Percentiles rank a stretch among this genome's conserved stretches.
Evolutionary conservation across 2,329 filamentous ascomycete species (phyloP).

Genomic region (Zelopaecilomyces penicillatus): DNA sequence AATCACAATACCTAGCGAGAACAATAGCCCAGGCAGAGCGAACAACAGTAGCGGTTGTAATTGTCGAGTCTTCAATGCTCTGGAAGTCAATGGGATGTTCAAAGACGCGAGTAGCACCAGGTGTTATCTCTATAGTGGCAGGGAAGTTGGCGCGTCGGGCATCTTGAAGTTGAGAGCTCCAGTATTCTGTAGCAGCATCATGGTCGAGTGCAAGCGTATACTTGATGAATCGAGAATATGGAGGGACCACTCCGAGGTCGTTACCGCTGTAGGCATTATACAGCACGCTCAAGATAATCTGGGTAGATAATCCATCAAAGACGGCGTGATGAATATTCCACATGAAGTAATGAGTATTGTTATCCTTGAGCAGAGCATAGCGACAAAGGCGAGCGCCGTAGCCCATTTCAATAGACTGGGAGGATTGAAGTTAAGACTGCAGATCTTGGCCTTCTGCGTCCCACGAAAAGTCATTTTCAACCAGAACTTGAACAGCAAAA

Average conservation of each 20-base stretch:
- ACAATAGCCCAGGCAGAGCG: conserved; percentile 19
- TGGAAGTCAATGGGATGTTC: background rate
- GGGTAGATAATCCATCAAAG: background rate
- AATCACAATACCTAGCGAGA: conserved; percentile 25
- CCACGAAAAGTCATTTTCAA: too few species aligned
- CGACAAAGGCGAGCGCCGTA: background rate
- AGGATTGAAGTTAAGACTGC: background rate
- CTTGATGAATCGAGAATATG: background rate
- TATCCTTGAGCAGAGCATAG: background rate
- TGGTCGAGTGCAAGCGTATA: background rate
- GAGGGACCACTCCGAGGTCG: too few species aligned
- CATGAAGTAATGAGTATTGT: too few species aligned
- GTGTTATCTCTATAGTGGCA: background rate
- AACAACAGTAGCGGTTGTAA: conserved; percentile 1
- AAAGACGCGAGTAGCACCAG: background rate
- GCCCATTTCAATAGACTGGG: background rate
- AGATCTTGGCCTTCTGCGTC: too few species aligned
- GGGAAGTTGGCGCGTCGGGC: background rate
- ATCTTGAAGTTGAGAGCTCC: background rate
- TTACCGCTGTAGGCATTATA: background rate
- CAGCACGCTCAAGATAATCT: background rate
- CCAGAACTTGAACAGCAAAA: too few species aligned
- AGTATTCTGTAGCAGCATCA: background rate
- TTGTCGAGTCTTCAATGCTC: background rate
- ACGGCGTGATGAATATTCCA: background rate